Conservation (phyloP, 306 rosid species). For the Ormosia semicastrata region DNA sequence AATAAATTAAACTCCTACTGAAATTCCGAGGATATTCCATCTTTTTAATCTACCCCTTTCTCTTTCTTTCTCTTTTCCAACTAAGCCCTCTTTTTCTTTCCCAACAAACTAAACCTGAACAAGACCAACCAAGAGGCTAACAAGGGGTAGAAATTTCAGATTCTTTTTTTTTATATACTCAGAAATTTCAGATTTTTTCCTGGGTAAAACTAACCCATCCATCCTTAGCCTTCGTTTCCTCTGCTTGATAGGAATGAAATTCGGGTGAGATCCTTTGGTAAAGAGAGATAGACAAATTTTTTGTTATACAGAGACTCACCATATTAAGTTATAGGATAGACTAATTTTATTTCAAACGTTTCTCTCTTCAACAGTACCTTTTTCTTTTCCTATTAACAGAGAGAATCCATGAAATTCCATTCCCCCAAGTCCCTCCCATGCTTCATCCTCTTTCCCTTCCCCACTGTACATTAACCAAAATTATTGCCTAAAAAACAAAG, state of each 20-base stretch:
- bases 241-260: neutral
- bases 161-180: too few species aligned
- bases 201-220: neutral
- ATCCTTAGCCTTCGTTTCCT: neutral
- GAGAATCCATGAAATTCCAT: neutral
- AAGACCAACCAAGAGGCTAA: neutral
- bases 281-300: too few species aligned
- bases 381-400: too few species aligned
- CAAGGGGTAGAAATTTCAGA: neutral
- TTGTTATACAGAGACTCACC: too few species aligned
- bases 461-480: conserved; percentile 64
- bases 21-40: conserved; percentile 25
- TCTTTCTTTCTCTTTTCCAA: neutral
- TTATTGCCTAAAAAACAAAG: conserved; percentile 50
- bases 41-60: neutral
- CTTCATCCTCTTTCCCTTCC: conserved; percentile 5
- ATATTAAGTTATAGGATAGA: too few species aligned
- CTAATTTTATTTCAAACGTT: too few species aligned
- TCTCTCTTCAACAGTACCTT: too few species aligned
- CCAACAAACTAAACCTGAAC: neutral
- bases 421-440: neutral
- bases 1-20: conserved; percentile 17
- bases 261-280: too few species aligned
- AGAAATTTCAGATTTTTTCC: conserved; percentile 17
- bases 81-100: neutral